Conservation (phyloP, 495 filamentous ascomycete genomes). For the Annulohypoxylon bovei region DNA sequence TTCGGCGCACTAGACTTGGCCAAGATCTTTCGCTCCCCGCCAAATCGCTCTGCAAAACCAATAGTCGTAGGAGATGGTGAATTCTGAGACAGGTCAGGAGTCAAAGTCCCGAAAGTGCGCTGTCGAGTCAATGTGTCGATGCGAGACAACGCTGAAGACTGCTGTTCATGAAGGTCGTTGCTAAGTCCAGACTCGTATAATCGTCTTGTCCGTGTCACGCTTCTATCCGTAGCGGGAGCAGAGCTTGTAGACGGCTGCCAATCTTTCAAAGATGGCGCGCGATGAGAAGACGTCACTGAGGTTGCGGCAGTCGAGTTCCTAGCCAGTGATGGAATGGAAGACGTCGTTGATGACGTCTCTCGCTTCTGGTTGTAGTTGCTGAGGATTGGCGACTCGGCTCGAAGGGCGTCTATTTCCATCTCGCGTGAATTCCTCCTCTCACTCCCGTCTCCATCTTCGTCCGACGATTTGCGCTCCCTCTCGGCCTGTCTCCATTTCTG, state of each 20-base stretch:
- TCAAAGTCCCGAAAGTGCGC: slow-evolving; percentile 60
- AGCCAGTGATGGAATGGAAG: slow-evolving; percentile 73
- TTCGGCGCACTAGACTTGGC: slow-evolving; percentile 61
- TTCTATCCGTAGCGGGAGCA: slow-evolving; percentile 57
- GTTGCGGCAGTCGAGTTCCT: slow-evolving; percentile 91
- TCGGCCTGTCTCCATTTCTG: slow-evolving; percentile 69
- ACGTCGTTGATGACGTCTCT: slow-evolving; percentile 87
- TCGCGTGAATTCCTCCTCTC: slow-evolving; percentile 49
- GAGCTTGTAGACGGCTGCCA: slow-evolving; percentile 51
- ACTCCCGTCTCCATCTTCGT: slow-evolving; percentile 52
- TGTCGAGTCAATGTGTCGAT: slow-evolving; percentile 77
- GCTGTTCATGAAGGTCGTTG: slow-evolving; percentile 83
- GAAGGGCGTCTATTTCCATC: slow-evolving; percentile 53
- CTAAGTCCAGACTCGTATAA: slow-evolving; percentile 88
- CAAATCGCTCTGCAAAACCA: slow-evolving; percentile 47
- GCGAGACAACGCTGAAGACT: slow-evolving; percentile 76
- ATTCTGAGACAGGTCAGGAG: slow-evolving; percentile 54
- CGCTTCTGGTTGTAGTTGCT: slow-evolving; percentile 76
- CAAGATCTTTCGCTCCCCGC: slow-evolving; percentile 50
- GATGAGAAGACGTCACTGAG: slow-evolving; percentile 80
- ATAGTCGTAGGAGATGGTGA: slow-evolving; percentile 46
- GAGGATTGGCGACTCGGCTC: slow-evolving; percentile 67
- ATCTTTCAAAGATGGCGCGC: slow-evolving; percentile 61
- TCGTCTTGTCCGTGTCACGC: slow-evolving; percentile 72
- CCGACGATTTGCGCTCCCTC: slow-evolving; percentile 62